Evolutionary conservation across 331 rosid genomes (phyloP), one percentile per base, ranked within the genome.

Genomic region (Arachis monticola): DNA sequence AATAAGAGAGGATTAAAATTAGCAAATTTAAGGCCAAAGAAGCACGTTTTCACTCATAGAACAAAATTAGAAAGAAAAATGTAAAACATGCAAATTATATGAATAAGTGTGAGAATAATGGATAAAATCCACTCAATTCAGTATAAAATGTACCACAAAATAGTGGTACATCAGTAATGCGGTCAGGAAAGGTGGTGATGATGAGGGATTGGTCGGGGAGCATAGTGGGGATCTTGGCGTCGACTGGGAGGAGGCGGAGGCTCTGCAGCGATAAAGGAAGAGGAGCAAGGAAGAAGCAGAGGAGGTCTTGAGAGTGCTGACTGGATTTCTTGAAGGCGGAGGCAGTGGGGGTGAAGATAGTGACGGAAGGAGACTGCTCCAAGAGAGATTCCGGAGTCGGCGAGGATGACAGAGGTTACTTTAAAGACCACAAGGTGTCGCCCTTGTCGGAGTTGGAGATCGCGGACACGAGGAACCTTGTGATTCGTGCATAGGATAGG

Each of bases 341-440:
- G 69, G 91, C 97, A 3, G 90, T 57, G 0, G 97, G 93, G 35
- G 96, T 88, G 79, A 94, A 94, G 81, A 94, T 82, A 78, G 98
- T 91, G 81, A 87, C 84, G 6, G 93, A 84, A 40, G 93, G 81
- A 10, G 89, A 78, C 6, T 84, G 85, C 2, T 77, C 77, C 13
- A 84, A 74, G 32, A 85, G 80, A 44, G 85, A 69, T 8, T 73
- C 58, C 3, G 96, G 22, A 17, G 22, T 17, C 22, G 22, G 22
- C 22, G 81, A 76, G 40, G 94, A 87, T 41, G 60, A 85, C 0
- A 76, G 27, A 32, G 89, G 85, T 0, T 91, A 88, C 72, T 85
- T 61, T 69, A 50, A 78, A 48, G 81, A 87, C 89, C n/a, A 89
- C 75, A 70, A 87, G 2, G 87, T 87, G 61, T 93, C 97, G 0